These are phyloP conservation scores for Pyrus pyrifolia DNA, from an alignment of 306 rosid species.

Conservation along the genomic window DNA sequence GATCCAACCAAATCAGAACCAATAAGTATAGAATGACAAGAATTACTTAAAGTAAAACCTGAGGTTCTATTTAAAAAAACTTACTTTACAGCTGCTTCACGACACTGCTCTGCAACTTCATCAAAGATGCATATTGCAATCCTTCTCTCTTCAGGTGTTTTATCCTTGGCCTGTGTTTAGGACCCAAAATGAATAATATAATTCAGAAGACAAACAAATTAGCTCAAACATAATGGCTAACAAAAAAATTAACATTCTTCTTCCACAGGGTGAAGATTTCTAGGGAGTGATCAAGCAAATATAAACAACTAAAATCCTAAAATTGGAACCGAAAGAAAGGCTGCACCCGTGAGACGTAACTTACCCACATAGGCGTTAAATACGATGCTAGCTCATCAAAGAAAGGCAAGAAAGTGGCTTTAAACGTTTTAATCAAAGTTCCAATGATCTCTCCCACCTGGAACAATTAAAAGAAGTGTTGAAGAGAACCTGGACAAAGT, in stretches of 20 bases:
- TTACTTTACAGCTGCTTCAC: slow-evolving; percentile 87
- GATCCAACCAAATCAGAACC: slow-evolving; percentile 23
- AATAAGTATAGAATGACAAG: slow-evolving; percentile 1
- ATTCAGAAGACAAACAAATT: not conserved
- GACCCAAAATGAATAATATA: not conserved
- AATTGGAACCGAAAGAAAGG: not conserved
- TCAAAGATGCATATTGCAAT: slow-evolving; percentile 97
- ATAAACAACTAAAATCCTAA: not conserved
- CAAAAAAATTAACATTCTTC: not conserved
- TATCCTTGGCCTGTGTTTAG: slow-evolving; percentile 71
- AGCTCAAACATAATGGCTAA: not conserved
- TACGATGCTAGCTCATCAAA: slow-evolving; percentile 83
- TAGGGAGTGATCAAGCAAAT: not conserved
- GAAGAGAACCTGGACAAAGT: not conserved
- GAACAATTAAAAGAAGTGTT: slow-evolving; percentile 14
- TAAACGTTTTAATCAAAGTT: slow-evolving; percentile 89
- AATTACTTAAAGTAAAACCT: not conserved
- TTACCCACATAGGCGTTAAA: slow-evolving; percentile 96
- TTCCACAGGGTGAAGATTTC: not conserved
- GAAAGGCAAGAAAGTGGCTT: slow-evolving; percentile 92
- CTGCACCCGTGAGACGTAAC: not conserved
- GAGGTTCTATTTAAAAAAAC: not conserved
- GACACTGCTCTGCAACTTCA: slow-evolving; percentile 95
- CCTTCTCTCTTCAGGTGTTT: slow-evolving; percentile 94
- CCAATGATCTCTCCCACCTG: slow-evolving; percentile 98